Conservation (phyloP, 352 stramenopile species). For the Thalassiosira mediterranea region DNA sequence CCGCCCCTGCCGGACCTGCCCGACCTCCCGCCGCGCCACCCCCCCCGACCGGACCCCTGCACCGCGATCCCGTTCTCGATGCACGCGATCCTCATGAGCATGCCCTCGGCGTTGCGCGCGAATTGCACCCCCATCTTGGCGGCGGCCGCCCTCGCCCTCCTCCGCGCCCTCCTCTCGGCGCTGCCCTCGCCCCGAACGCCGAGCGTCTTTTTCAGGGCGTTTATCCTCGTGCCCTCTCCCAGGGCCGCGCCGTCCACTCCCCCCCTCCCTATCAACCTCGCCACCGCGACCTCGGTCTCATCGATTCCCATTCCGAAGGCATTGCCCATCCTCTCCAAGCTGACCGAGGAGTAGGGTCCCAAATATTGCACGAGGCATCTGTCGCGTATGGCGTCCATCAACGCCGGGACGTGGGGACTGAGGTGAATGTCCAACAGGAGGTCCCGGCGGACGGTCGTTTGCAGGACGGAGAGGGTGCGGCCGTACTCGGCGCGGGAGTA, state of each 20-base stretch:
- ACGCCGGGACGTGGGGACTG: slow-evolving; percentile 43
- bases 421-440: slow-evolving; percentile 54
- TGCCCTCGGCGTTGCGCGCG: slow-evolving; percentile 40
- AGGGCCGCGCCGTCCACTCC: slow-evolving; percentile 26
- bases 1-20: slow-evolving; percentile 7
- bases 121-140: slow-evolving; percentile 51
- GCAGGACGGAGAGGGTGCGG: slow-evolving; percentile 47
- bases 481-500: slow-evolving; percentile 68
- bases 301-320: slow-evolving; percentile 51
- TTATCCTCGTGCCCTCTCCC: slow-evolving; percentile 44
- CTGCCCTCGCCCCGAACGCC: slow-evolving; percentile 17
- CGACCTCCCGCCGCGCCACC: background rate
- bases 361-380: slow-evolving; percentile 75
- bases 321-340: slow-evolving; percentile 58
- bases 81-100: slow-evolving; percentile 48
- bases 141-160: slow-evolving; percentile 33
- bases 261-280: slow-evolving; percentile 53
- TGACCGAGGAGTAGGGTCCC: slow-evolving; percentile 61
- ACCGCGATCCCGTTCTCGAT: slow-evolving; percentile 40
- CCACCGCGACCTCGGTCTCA: slow-evolving; percentile 58
- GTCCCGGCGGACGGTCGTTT: slow-evolving; percentile 26
- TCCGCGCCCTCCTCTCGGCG: slow-evolving; percentile 27
- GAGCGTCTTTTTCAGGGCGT: slow-evolving; percentile 44
- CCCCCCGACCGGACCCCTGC: slow-evolving; percentile 15
- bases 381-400: slow-evolving; percentile 62